Conservation (phyloP, 1,284 basidiomycete species). For the Paramarasmius palmivorus region DNA sequence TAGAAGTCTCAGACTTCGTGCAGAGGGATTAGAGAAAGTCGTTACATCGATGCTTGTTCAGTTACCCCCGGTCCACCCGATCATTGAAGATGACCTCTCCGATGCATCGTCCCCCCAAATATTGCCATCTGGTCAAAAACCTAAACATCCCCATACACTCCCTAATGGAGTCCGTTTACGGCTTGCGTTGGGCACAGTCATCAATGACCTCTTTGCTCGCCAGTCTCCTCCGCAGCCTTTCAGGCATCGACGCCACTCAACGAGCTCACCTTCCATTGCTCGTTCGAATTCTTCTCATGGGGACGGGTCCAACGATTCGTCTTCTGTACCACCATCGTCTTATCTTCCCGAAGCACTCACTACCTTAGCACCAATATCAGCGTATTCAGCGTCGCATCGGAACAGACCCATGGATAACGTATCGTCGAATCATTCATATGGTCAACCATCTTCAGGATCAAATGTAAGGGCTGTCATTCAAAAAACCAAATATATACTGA, state of each 20-base stretch:
- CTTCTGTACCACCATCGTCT: slow-evolving; percentile 7
- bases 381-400: slow-evolving; percentile 14
- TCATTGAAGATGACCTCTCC: slow-evolving; percentile 47
- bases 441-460: background rate
- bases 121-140: slow-evolving; percentile 22
- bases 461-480: too few relatives aligned
- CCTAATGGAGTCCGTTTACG: slow-evolving; percentile 81
- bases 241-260: slow-evolving; percentile 40
- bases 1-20: slow-evolving; percentile 60
- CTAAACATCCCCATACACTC: slow-evolving; percentile 55
- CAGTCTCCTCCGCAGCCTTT: slow-evolving; percentile 57
- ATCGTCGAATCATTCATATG: background rate
- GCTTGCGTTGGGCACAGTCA: slow-evolving; percentile 66
- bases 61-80: slow-evolving; percentile 57
- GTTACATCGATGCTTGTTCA: slow-evolving; percentile 78
- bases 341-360: slow-evolving; percentile 22
- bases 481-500: too few relatives aligned
- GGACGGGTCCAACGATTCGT: slow-evolving; percentile 20
- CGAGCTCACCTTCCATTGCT: slow-evolving; percentile 21
- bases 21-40: slow-evolving; percentile 78
- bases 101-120: slow-evolving; percentile 52
- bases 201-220: slow-evolving; percentile 78
- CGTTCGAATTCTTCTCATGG: slow-evolving; percentile 17
- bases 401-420: background rate
- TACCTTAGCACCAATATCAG: slow-evolving; percentile 16